Evolutionary conservation across 1,284 basidiomycete genomes (phyloP), one percentile per base, ranked within the genome.

Genomic region (Hymenochaete sp.): DNA sequence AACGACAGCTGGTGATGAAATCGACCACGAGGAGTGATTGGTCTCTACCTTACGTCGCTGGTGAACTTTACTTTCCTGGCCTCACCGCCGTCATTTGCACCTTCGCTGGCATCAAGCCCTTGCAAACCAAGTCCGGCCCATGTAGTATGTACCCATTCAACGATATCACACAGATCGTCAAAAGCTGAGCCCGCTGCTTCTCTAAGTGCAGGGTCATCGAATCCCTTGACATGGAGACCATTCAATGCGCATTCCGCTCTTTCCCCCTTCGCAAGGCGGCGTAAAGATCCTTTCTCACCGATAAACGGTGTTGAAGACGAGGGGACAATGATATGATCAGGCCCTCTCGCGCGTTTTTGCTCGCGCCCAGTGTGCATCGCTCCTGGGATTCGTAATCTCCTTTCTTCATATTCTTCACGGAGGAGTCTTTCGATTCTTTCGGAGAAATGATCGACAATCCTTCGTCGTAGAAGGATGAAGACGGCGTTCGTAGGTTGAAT

Each of bases 401-500:
- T 24, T 3, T 22, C 33, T 11, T 9, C n/a, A 3, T 21, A 6
- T 5, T 18, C 22, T 18, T 14, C 7, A 13, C 36, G 41, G 40
- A 36, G 39, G 38, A 49, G 52, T 52, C 50, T 43, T 40, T 57
- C 48, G 13, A 73, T 55, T 8, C 60, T 60, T 21, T 57, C 56
- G 18, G 61, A 62, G 8, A 86, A 39, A 14, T 22, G 16, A 25
- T 11, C 62, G 28, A 76, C 55, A 13, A 85, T 61, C 19, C 82
- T 71, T 32, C 63, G 70, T 54, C 74, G 75, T 27, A 86, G 59
- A 3, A 86, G 62, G 39, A 67, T 52, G 58, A 80, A 86, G 2
- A 82, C 82, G 0, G 79, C 79, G 57, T 84, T 80, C 22, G 65
- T 59, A 18, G 72, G 64, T 44, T 70, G 70, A 41, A 86, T 62